Base-by-base conservation (phyloP, 108 stramenopile genomes). In the Pseudonitzschia pungens region DNA sequence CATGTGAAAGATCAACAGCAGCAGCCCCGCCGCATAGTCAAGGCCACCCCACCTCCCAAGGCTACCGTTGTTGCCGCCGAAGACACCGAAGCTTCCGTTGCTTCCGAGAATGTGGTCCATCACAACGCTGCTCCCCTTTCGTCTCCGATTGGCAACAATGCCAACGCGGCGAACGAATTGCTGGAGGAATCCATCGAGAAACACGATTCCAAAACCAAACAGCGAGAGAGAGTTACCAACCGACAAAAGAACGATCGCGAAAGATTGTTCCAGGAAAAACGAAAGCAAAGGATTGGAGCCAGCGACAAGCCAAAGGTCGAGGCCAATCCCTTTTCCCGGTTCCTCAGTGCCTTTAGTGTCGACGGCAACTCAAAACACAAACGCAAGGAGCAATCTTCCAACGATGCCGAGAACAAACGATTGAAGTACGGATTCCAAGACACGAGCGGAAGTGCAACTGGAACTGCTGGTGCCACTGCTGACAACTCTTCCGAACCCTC, bases 331-430 rank as follows among this genome's bases (percentile, higher is more conserved):
- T 84, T 84, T 74, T 84, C 83, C 21, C 59, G 66, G 45, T 84
- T 83, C 53, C 68, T 83, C n/a, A 62, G 69, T 22, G 80, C 64
- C 63, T 81, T 86, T 68, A 70, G 71, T 18, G 77, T 81, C 27
- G 75, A 86, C 65, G 72, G 79, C 48, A 73, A 71, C 67, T 82
- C 82, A n/a, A 70, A 72, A 62, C 82, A 83, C 59, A 86, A 86
- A 43, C 82, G 82, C 3, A 62, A 62, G 60, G 60, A 62, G 15
- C 26, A 29, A 5, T 31, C 32, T 4, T 14, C 26, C 29, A 12
- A 10, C 20, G 40, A 31, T 33, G 60, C 26, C 51, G 27, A 48
- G 52, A 52, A 52, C 52, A 69, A 52, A 8, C 53, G 36, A 53
- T 40, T 69, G 48, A 55, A 52, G 51, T 55, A 51, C 51, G 69